These are phyloP conservation scores for Cutaneotrichosporon daszewskae DNA, from an alignment of 1,284 basidiomycete species.

Conservation along the genomic window DNA sequence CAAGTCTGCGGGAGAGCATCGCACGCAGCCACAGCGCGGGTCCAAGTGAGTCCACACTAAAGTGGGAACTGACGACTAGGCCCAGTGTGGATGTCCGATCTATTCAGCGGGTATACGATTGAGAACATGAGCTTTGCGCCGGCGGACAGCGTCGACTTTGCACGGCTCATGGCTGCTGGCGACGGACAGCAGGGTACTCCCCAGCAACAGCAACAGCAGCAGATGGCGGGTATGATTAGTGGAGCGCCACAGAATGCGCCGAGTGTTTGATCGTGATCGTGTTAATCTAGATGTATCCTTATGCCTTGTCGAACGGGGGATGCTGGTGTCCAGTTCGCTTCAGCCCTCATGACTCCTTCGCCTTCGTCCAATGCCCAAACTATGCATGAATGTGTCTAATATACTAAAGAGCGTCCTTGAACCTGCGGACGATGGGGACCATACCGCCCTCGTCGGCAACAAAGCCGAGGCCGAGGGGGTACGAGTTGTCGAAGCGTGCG, in stretches of 20 bases:
- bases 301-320: no score
- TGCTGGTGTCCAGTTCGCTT: no score
- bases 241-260: no score
- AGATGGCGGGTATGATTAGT: no score
- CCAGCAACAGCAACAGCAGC: no score
- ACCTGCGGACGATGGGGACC: conserved; percentile 41
- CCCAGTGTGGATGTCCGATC: conserved; percentile 38
- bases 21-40: conserved; percentile 12
- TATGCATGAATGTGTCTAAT: no score
- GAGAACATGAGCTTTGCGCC: conserved; percentile 47
- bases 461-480: conserved; percentile 42
- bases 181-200: no score
- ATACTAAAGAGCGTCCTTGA: conserved; percentile 40
- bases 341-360: no score
- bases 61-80: background rate
- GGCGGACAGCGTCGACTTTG: conserved; percentile 42
- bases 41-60: background rate
- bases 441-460: conserved; percentile 43
- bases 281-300: no score
- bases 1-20: conserved; percentile 42
- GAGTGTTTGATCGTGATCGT: no score
- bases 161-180: conserved; percentile 36
- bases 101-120: conserved; percentile 46
- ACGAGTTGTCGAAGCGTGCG: conserved; percentile 41
- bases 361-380: no score